Percentiles rank a stretch among this genome's conserved stretches.
These are phyloP conservation scores for Hypoxylon rubiginosum DNA, from an alignment of 2,329 filamentous ascomycete genomes.

Conservation along the genomic window DNA sequence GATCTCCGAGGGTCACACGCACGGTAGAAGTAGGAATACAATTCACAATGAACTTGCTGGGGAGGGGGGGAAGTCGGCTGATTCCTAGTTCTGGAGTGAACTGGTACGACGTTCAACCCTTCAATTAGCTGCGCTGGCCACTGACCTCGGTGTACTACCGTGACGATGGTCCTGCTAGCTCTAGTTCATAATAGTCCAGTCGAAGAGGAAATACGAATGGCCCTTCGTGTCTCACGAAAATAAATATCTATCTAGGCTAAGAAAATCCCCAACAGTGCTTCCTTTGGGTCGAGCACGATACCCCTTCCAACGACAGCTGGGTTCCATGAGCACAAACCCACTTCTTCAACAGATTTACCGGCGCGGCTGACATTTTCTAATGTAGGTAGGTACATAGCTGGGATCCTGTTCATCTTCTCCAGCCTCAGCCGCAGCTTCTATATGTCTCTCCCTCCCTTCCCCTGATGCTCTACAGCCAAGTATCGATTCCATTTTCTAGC, in stretches of 20 bases:
- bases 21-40: slow-evolving; percentile 13
- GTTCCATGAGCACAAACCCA: background rate
- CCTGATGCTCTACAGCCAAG: slow-evolving; percentile 7
- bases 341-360: slow-evolving; percentile 8
- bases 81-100: slow-evolving; percentile 26
- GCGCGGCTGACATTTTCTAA: slow-evolving; percentile 5
- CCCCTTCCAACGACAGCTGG: slow-evolving; percentile 7
- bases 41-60: slow-evolving; percentile 12
- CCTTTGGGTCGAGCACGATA: slow-evolving; percentile 11
- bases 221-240: slow-evolving; percentile 23
- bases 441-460: slow-evolving; percentile 16
- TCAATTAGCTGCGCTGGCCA: slow-evolving; percentile 14
- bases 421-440: slow-evolving; percentile 15
- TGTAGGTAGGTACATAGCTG: background rate
- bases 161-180: slow-evolving; percentile 22
- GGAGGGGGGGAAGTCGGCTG: slow-evolving; percentile 13
- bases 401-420: slow-evolving; percentile 6
- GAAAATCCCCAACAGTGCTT: slow-evolving; percentile 12
- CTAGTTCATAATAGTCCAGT: slow-evolving; percentile 18
- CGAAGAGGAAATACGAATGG: slow-evolving; percentile 16
- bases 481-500: too few species aligned
- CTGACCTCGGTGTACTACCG: slow-evolving; percentile 23
- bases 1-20: slow-evolving; percentile 35
- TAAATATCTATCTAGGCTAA: too few species aligned
- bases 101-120: slow-evolving; percentile 21